phyloP scores from a whole-genome alignment of 129 eudicot species.

The Pulicaria dysenterica region DNA sequence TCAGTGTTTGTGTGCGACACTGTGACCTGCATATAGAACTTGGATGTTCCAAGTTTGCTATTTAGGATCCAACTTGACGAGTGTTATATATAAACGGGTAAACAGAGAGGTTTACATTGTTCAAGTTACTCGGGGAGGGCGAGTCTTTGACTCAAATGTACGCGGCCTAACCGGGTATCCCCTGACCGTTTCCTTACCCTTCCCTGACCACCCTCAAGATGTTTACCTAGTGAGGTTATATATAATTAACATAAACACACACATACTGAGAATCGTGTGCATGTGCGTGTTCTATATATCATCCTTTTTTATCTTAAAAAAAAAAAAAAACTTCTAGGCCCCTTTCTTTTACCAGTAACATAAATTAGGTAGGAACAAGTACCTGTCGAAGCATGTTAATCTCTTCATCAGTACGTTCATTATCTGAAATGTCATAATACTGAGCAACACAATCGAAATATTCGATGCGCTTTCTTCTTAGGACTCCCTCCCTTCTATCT shows the following conservation, averaged over 20 bases:
- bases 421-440: conserved; percentile 85
- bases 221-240: no score
- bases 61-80: background rate
- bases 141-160: no score
- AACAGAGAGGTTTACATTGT: no score
- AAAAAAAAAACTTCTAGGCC: background rate
- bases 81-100: no score
- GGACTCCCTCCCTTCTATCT: conserved; percentile 99
- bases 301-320: background rate
- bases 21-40: background rate
- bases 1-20: no score
- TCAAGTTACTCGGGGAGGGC: no score
- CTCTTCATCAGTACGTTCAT: conserved; percentile 94
- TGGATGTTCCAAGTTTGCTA: background rate
- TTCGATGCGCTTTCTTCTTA: conserved; percentile 91
- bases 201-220: no score
- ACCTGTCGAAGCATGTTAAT: conserved; percentile 98
- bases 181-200: no score
- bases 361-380: conserved; percentile 15
- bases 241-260: background rate
- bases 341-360: conserved; percentile 13
- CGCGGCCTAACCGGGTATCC: no score
- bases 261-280: background rate
- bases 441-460: conserved; percentile 90
- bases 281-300: background rate